These are phyloP conservation scores for Ehretia macrophylla DNA, from an alignment of 257 asterid genomes.

Conservation along the genomic window DNA sequence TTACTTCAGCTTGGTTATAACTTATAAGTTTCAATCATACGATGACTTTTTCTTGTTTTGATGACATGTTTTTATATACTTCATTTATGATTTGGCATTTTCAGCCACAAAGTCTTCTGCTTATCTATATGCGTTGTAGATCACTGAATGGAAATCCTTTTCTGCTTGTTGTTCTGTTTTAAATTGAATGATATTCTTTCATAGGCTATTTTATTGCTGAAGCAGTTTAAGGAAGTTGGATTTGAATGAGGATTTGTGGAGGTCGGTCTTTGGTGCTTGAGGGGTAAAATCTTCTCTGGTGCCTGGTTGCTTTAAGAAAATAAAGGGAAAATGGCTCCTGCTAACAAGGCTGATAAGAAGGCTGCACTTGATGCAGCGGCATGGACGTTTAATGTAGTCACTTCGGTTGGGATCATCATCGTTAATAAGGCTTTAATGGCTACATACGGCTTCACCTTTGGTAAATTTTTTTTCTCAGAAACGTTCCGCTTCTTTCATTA, in stretches of 20 bases:
- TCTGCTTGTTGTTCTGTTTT: background rate
- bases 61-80: no score
- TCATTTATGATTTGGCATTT: background rate
- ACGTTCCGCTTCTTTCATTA: background rate
- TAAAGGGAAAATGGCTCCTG: slow-evolving; percentile 59
- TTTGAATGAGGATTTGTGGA: slow-evolving; percentile 34
- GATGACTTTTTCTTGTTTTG: no score
- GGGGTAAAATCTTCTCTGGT: slow-evolving; percentile 36
- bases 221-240: background rate
- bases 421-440: slow-evolving; percentile 98
- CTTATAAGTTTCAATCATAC: no score
- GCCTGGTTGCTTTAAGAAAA: slow-evolving; percentile 22
- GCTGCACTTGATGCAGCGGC: slow-evolving; percentile 91
- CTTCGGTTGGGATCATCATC: slow-evolving; percentile 92
- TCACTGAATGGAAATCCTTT: background rate
- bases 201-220: background rate
- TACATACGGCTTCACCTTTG: slow-evolving; percentile 92
- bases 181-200: background rate
- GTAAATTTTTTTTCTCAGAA: slow-evolving; percentile 33
- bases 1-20: no score
- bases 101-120: background rate
- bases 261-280: slow-evolving; percentile 36
- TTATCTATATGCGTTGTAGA: no score
- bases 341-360: slow-evolving; percentile 90
- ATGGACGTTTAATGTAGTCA: slow-evolving; percentile 93